A percentile compares a stretch with the other conserved stretches of the same genome.
Evolutionary conservation across 164 flowering plant genomes (phyloP).

Genomic region (Cinnamomum micranthum): DNA sequence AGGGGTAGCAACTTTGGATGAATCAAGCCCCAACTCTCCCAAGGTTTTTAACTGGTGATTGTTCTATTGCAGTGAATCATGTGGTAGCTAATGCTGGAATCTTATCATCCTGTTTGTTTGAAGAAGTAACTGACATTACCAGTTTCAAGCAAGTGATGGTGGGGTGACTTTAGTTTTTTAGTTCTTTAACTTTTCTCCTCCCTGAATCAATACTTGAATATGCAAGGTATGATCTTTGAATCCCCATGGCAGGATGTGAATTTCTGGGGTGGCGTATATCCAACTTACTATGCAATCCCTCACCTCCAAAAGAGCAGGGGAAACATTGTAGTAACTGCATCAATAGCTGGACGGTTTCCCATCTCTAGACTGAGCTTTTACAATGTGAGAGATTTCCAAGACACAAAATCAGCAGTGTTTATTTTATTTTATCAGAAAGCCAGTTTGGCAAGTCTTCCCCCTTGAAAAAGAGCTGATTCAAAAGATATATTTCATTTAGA

Average conservation of each 20-base stretch:
- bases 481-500: too few species aligned
- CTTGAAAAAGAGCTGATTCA: too few species aligned
- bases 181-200: too few species aligned
- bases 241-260: constrained; percentile 36
- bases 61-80: constrained; percentile 54
- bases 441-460: too few species aligned
- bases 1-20: constrained; percentile 13
- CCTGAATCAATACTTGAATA: neutral
- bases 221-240: neutral
- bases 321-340: constrained; percentile 37
- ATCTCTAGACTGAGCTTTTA: constrained; percentile 34
- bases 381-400: constrained; percentile 21
- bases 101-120: constrained; percentile 30
- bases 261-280: constrained; percentile 54
- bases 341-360: constrained; percentile 35
- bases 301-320: constrained; percentile 43
- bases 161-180: neutral
- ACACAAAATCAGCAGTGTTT: neutral
- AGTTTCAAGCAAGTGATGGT: constrained; percentile 40
- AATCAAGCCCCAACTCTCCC: too few species aligned
- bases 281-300: constrained; percentile 42
- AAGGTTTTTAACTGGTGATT: neutral
- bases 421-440: neutral
- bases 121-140: constrained; percentile 23
- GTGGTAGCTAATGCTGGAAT: constrained; percentile 67